Conservation (phyloP, 2,329 filamentous ascomycete species). For the Phaeosphaeriaceae sp. region DNA sequence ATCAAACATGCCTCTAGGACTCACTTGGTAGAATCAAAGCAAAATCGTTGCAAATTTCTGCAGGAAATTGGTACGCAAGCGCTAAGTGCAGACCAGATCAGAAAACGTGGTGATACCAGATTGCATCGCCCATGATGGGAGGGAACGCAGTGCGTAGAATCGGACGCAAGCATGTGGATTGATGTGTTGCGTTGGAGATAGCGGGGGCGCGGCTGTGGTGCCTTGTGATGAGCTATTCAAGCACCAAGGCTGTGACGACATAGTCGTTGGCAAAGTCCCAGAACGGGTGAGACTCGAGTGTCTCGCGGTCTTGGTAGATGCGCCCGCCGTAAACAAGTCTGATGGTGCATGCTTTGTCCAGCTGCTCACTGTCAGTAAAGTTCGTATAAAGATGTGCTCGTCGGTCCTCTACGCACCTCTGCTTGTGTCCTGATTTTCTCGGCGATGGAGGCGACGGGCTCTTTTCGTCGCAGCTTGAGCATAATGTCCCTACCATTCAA, state of each 20-base stretch:
- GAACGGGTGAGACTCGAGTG: slow-evolving; percentile 70
- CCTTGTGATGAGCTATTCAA: not conserved
- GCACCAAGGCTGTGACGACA: slow-evolving; percentile 18
- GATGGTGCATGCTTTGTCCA: slow-evolving; percentile 67
- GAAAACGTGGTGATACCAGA: not conserved
- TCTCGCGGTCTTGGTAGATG: slow-evolving; percentile 73
- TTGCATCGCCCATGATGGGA: not conserved
- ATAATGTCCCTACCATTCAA: slow-evolving; percentile 48
- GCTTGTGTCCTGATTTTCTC: slow-evolving; percentile 70
- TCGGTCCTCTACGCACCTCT: slow-evolving; percentile 58
- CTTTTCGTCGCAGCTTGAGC: slow-evolving; percentile 42
- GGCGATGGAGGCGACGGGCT: slow-evolving; percentile 71
- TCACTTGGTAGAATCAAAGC: not conserved
- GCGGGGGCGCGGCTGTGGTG: not conserved
- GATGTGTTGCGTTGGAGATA: not conserved
- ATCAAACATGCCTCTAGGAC: not conserved
- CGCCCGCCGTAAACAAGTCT: slow-evolving; percentile 83
- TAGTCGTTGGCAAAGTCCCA: slow-evolving; percentile 67
- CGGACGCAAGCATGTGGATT: not conserved
- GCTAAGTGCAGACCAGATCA: not conserved
- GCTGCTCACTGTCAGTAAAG: slow-evolving; percentile 43
- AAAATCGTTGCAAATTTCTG: not conserved
- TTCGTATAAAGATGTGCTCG: not conserved
- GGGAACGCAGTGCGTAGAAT: not conserved
- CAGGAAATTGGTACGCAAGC: no score